phyloP scores from a whole-genome alignment of 345 rosid species.

The Sonneratia alba region DNA sequence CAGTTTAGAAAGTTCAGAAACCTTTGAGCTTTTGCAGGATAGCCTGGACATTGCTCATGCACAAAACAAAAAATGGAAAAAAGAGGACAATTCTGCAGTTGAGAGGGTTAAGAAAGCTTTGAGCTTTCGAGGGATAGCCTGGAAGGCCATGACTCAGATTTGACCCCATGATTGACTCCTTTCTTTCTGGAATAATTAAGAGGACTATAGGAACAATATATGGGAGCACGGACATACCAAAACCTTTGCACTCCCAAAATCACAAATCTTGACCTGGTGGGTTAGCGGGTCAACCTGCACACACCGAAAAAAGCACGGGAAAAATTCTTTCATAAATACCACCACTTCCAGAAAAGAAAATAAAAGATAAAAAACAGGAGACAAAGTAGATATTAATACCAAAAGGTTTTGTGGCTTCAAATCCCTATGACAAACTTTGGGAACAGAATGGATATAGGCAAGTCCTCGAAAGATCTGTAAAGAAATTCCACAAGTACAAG shows the following conservation, averaged over 20 bases:
- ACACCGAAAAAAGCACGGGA: not conserved
- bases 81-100: not conserved
- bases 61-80: not conserved
- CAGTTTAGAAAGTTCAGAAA: no score
- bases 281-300: conserved; percentile 42
- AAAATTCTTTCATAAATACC: not conserved
- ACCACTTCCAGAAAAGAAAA: not conserved
- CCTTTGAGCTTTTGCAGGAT: no score
- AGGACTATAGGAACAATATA: not conserved
- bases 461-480: conserved; percentile 30
- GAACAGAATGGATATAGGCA: conserved; percentile 29
- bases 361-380: not conserved
- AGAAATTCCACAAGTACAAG: conserved; percentile 2
- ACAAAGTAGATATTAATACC: conserved; percentile 10
- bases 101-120: not conserved
- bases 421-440: conserved; percentile 36
- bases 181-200: not conserved
- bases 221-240: conserved; percentile 24
- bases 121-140: not conserved
- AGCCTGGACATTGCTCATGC: no score
- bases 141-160: not conserved
- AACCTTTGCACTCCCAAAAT: conserved; percentile 49
- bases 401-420: conserved; percentile 34
- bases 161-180: not conserved
- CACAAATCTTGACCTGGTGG: conserved; percentile 51